Percentiles rank a stretch among this genome's conserved stretches.
Evolutionary conservation across 2,329 filamentous ascomycete genomes (phyloP).

Genomic region (Cladosporium sp.): DNA sequence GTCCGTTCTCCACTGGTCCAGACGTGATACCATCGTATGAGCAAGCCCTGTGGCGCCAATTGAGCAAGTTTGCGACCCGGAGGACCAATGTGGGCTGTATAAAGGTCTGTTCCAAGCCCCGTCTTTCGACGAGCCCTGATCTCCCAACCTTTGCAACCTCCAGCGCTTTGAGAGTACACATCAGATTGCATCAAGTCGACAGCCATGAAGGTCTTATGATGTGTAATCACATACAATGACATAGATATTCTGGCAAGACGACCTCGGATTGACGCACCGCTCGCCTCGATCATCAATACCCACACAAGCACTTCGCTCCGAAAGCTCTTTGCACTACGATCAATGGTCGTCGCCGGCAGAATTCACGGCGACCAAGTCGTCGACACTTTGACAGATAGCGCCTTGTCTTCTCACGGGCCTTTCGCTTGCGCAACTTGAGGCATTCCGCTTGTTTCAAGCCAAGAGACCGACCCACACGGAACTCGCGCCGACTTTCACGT

Average conservation of each 20-base stretch:
- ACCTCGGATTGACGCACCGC: background rate
- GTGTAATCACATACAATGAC: background rate
- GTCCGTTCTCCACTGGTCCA: background rate
- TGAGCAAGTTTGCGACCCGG: conserved; percentile 6
- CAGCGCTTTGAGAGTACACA: background rate
- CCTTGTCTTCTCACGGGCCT: background rate
- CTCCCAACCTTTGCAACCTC: background rate
- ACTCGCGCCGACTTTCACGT: conserved; percentile 13
- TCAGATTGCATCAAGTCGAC: background rate
- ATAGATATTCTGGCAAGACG: background rate
- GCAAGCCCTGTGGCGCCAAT: conserved; percentile 9
- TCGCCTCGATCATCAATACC: background rate
- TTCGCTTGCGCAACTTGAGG: conserved; percentile 9
- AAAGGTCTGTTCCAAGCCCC: background rate
- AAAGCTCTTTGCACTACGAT: background rate
- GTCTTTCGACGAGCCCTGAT: background rate
- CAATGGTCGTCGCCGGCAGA: background rate
- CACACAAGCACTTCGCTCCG: background rate
- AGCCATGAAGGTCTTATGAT: background rate
- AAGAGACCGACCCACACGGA: conserved; percentile 10
- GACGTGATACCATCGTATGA: background rate
- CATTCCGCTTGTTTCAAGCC: conserved; percentile 9
- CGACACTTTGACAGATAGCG: background rate
- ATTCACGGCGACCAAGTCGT: background rate
- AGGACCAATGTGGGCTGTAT: background rate